Evolutionary conservation across 164 flowering plant species (phyloP), one percentile per base, ranked within the genome.

Genomic region (Protea cynaroides): DNA sequence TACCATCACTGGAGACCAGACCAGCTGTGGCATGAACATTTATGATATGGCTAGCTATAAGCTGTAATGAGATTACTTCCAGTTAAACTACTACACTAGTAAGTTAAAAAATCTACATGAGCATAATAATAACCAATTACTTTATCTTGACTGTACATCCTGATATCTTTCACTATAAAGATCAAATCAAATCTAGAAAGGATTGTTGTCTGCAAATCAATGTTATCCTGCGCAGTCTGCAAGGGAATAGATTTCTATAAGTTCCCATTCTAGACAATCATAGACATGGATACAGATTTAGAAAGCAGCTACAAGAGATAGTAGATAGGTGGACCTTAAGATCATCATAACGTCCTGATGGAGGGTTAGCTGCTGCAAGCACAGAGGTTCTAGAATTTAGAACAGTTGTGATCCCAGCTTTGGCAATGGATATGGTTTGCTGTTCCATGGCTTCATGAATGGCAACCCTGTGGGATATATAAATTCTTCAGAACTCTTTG

Each of bases 371-470:
- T 60, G 99, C 99, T 43, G 99, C 99, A 78, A 95, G 97, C 65
- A 95, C 97, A 38, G 99, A 88, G 19, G 99, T 95, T 76, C 99
- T 87, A 23, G 99, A 92, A 76, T 95, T 92, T 18, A 95, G 92
- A 62, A 95, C 97, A 43, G 99, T 95, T 70, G 99, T 95, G 72
- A 95, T 92, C 74, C 99, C 99, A 56, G 99, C 99, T 84, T 95
- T 95, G 64, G 99, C 99, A 72, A 95, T 95, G 68, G 99, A 95
- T 68, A 92, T 95, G 29, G 97, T 95, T 76, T 95, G 99, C 74
- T 95, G 99, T 75, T 95, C 99, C 99, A 95, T 95, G 57, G 99
- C 99, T 83, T 95, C 99, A 78, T 95, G 99, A 75, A 95, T 95
- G 59, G 99, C 97, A 75, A 95, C 97, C 73, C 99, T 94, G 68